A percentile compares a stretch with the other conserved stretches of the same genome.
Evolutionary conservation across 2,329 filamentous ascomycete genomes (phyloP).

Genomic region (Aspergillus awamori): DNA sequence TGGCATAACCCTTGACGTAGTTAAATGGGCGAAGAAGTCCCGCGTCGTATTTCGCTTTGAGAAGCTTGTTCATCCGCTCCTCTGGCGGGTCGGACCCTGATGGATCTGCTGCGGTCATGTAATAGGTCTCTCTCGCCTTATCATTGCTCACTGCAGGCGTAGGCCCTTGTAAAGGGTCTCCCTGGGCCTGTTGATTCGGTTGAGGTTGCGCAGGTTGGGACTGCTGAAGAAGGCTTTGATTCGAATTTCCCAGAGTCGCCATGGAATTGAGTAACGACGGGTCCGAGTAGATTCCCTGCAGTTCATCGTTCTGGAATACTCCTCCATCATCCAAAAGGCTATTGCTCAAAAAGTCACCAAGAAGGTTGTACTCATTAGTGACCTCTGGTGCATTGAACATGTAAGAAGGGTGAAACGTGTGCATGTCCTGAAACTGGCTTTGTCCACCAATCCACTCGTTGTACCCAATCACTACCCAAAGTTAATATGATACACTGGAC

Average conservation of each 20-base stretch:
- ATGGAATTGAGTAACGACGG: constrained; percentile 55
- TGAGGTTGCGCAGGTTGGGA: constrained; percentile 39
- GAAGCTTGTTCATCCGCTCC: constrained; percentile 90
- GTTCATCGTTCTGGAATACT: constrained; percentile 68
- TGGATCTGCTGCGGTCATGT: constrained; percentile 94
- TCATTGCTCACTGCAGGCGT: constrained; percentile 66
- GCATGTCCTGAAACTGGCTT: constrained; percentile 91
- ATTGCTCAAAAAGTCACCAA: constrained; percentile 94
- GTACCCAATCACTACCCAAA: constrained; percentile 59
- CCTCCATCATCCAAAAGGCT: constrained; percentile 84
- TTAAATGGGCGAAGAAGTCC: constrained; percentile 96
- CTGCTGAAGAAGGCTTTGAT: constrained; percentile 36
- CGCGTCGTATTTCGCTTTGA: constrained; percentile 94
- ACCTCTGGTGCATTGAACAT: constrained; percentile 95
- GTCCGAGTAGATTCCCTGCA: constrained; percentile 63
- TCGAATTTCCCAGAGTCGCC: constrained; percentile 36
- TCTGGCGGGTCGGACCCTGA: constrained; percentile 84
- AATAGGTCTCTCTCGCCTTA: constrained; percentile 77
- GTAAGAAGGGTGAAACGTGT: constrained; percentile 89
- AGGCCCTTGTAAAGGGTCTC: constrained; percentile 63
- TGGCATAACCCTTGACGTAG: constrained; percentile 93
- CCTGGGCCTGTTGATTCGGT: constrained; percentile 38
- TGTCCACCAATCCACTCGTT: constrained; percentile 79
- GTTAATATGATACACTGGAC: constrained; percentile 47
- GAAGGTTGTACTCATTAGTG: constrained; percentile 91